Evolutionary conservation across 2,329 filamentous ascomycete genomes (phyloP).

Genomic region (Anthostomella pinea): DNA sequence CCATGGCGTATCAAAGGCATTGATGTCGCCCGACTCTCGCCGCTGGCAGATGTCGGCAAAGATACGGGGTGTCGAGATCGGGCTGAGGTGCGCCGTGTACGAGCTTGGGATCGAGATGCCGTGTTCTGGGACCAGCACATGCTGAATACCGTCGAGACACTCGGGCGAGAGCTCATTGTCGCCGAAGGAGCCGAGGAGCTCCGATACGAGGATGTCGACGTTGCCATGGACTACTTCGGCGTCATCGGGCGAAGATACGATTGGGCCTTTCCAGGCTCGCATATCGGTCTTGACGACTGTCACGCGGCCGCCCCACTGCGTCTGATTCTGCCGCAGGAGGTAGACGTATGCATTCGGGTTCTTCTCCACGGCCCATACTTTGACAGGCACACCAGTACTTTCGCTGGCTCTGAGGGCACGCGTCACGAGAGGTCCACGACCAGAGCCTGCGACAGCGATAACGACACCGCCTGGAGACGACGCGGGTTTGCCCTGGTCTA

Average conservation of each 20-base stretch:
- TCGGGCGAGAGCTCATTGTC: slow-evolving; percentile 97
- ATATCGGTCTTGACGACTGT: slow-evolving; percentile 95
- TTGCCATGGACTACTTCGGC: slow-evolving; percentile 52
- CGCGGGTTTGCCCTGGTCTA: slow-evolving; percentile 66
- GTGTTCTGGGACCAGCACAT: slow-evolving; percentile 72
- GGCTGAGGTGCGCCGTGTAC: slow-evolving; percentile 92
- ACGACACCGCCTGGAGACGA: slow-evolving; percentile 73
- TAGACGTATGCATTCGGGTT: slow-evolving; percentile 97
- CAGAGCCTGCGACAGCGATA: slow-evolving; percentile 89
- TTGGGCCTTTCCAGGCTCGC: slow-evolving; percentile 89
- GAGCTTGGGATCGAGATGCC: slow-evolving; percentile 92
- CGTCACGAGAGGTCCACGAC: slow-evolving; percentile 87
- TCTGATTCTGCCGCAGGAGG: slow-evolving; percentile 79
- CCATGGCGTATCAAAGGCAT: slow-evolving; percentile 86
- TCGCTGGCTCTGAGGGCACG: slow-evolving; percentile 79
- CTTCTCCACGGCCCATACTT: slow-evolving; percentile 93
- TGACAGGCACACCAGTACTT: slow-evolving; percentile 71
- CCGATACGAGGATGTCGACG: slow-evolving; percentile 91
- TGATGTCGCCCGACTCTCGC: slow-evolving; percentile 52
- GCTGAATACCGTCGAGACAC: slow-evolving; percentile 92
- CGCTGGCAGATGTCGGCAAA: slow-evolving; percentile 75
- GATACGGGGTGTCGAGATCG: slow-evolving; percentile 82
- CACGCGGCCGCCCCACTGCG: slow-evolving; percentile 75
- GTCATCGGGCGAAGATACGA: slow-evolving; percentile 43
- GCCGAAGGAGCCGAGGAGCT: slow-evolving; percentile 90